Conservation (phyloP, 2,329 filamentous ascomycete genomes). For the Huntiella moniliformis region DNA sequence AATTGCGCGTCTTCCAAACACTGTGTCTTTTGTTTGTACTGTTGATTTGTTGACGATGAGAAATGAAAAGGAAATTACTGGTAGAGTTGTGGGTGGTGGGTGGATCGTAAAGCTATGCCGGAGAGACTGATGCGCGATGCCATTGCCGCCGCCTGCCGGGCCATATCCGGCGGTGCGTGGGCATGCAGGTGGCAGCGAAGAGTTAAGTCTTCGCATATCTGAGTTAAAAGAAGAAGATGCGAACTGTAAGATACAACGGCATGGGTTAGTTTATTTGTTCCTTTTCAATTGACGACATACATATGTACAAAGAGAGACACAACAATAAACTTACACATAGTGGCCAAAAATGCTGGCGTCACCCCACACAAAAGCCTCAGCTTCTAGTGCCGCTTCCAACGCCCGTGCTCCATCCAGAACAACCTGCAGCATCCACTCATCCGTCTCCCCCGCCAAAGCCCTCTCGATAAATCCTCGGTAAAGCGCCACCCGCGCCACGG, state of each 20-base stretch:
- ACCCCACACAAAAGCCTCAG: constrained; percentile 1
- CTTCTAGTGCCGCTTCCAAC: too few species aligned
- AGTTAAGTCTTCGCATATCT: constrained; percentile 7
- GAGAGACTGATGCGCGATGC: neutral
- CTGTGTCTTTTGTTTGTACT: neutral
- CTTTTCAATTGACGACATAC: neutral
- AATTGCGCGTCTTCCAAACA: neutral
- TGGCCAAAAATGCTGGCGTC: neutral
- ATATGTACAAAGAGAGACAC: too few species aligned
- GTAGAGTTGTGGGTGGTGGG: constrained; percentile 2
- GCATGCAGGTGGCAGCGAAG: constrained; percentile 5
- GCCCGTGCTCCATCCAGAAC: too few species aligned
- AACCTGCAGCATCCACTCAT: too few species aligned
- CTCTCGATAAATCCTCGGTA: too few species aligned
- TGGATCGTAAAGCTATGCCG: neutral
- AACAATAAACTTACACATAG: constrained; percentile 1
- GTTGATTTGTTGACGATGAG: neutral
- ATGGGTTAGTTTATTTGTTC: neutral
- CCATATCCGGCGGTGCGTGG: constrained; percentile 3
- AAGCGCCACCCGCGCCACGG: too few species aligned
- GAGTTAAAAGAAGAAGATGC: constrained; percentile 5
- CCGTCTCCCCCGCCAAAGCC: too few species aligned
- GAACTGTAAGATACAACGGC: neutral
- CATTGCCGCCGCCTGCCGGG: neutral
- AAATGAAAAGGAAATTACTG: constrained; percentile 1